Percentiles rank a stretch among this genome's conserved stretches.
phyloP scores from a whole-genome alignment of 306 rosid species.

The Cicer yamashitae region DNA sequence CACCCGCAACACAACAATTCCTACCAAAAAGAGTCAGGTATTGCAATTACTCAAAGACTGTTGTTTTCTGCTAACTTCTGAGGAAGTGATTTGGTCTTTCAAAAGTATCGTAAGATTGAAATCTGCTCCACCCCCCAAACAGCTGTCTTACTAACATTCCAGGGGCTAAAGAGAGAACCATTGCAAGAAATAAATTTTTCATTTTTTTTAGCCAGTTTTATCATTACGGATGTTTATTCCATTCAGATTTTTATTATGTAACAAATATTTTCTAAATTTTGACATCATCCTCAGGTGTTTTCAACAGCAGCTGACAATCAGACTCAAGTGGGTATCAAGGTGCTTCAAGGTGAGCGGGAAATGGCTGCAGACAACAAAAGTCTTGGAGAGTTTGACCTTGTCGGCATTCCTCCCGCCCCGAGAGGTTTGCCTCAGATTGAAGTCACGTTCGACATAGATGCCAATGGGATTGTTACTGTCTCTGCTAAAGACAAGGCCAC shows the following conservation, averaged over 20 bases:
- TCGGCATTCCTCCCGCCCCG: slow-evolving; percentile 91
- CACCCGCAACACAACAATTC: slow-evolving; percentile 86
- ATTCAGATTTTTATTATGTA: background rate
- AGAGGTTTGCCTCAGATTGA: slow-evolving; percentile 94
- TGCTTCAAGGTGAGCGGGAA: slow-evolving; percentile 92
- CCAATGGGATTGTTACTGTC: slow-evolving; percentile 95
- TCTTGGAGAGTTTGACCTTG: slow-evolving; percentile 88
- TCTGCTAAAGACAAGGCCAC: slow-evolving; percentile 99
- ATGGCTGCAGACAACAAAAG: slow-evolving; percentile 92
- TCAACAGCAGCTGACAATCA: slow-evolving; percentile 96
- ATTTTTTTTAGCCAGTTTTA: background rate
- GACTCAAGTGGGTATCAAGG: slow-evolving; percentile 94
- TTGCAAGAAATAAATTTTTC: background rate
- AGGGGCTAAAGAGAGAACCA: background rate
- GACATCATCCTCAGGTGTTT: slow-evolving; percentile 60
- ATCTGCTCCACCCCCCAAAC: background rate
- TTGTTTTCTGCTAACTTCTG: background rate
- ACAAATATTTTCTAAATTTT: slow-evolving; percentile 29
- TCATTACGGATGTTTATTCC: background rate
- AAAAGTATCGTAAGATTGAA: background rate
- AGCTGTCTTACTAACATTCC: background rate
- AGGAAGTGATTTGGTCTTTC: background rate
- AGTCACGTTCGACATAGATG: slow-evolving; percentile 93
- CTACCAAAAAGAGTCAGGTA: slow-evolving; percentile 95
- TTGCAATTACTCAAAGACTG: background rate